Percentiles rank a stretch among this genome's conserved stretches.
phyloP scores from a whole-genome alignment of 345 rosid genomes.

The Dovyalis caffra region DNA sequence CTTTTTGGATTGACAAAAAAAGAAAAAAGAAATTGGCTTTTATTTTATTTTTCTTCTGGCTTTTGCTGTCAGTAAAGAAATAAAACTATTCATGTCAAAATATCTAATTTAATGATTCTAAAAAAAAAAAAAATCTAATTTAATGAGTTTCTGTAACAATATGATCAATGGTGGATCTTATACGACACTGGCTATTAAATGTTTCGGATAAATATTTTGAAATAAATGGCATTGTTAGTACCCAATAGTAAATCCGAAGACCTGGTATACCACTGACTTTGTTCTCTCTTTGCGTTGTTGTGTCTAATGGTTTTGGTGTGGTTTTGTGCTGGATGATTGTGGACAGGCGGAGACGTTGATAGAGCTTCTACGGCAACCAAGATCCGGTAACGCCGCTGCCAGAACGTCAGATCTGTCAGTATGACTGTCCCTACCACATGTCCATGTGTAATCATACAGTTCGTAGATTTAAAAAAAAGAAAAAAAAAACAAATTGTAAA shows the following conservation, averaged over 20 bases:
- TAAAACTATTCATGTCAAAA: not conserved
- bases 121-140: too few relatives aligned
- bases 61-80: not conserved
- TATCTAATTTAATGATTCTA: not conserved
- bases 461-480: not conserved
- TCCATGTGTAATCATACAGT: conserved; percentile 19
- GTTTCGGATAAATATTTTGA: too few relatives aligned
- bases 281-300: not conserved
- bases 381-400: conserved; percentile 68
- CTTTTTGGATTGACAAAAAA: too few relatives aligned
- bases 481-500: conserved; percentile 1
- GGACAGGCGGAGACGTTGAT: conserved; percentile 79
- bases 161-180: too few relatives aligned
- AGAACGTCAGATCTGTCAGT: conserved; percentile 46
- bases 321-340: conserved; percentile 22
- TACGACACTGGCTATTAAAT: too few relatives aligned
- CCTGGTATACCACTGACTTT: too few relatives aligned
- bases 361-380: conserved; percentile 82
- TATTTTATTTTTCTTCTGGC: not conserved
- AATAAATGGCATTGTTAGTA: not conserved
- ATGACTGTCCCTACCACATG: conserved; percentile 22
- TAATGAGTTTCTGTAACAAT: too few relatives aligned
- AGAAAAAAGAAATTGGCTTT: not conserved
- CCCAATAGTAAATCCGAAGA: too few relatives aligned
- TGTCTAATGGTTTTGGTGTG: conserved; percentile 29